Conservation (phyloP, 2,329 filamentous ascomycete species). For the Ophiostoma triangulosporum region DNA sequence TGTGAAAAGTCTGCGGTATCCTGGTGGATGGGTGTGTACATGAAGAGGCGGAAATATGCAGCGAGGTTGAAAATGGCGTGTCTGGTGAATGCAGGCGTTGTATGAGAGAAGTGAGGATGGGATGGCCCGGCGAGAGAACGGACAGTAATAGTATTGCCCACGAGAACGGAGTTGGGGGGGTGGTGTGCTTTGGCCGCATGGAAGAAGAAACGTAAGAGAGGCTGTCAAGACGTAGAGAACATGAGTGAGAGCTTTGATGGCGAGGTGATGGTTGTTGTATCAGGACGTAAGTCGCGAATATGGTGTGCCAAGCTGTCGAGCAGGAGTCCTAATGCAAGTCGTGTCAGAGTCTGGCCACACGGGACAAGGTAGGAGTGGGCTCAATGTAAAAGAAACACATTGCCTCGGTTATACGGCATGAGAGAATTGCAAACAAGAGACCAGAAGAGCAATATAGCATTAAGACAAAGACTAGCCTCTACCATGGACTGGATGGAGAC, state of each 20-base stretch:
- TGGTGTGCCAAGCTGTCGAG: not conserved
- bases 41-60: conserved; percentile 5
- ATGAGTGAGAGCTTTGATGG: not conserved
- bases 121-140: no score
- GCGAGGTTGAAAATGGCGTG: not conserved
- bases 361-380: not conserved
- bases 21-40: conserved; percentile 5
- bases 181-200: not conserved
- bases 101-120: not conserved
- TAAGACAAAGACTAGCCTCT: no score
- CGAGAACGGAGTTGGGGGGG: not conserved
- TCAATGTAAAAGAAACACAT: not conserved
- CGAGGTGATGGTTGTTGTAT: not conserved
- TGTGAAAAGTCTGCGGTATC: not conserved
- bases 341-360: not conserved
- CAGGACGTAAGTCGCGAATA: not conserved
- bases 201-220: not conserved
- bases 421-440: not conserved
- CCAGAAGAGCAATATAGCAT: not conserved
- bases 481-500: no score
- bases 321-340: not conserved
- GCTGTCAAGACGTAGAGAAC: not conserved
- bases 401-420: not conserved
- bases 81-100: not conserved
- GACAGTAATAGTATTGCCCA: not conserved